phyloP scores from a whole-genome alignment of 257 asterid genomes.

The Perilla frutescens region DNA sequence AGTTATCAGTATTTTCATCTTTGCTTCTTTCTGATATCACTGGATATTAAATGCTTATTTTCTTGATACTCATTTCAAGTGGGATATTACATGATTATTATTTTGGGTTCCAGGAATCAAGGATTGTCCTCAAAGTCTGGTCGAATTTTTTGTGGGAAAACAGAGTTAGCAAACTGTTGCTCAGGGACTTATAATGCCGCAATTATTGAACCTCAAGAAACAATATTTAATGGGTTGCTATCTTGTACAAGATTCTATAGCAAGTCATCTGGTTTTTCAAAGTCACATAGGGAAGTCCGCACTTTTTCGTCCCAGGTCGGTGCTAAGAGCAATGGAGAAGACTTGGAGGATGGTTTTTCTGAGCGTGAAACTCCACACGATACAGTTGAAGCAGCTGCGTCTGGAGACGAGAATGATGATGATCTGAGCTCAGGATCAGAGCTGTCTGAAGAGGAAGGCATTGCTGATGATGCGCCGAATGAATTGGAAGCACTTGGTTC shows the following conservation, averaged over 20 bases:
- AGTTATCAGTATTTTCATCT: not conserved
- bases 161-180: constrained; percentile 42
- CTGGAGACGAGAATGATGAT: constrained; percentile 38
- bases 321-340: constrained; percentile 58
- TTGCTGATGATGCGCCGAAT: constrained; percentile 36
- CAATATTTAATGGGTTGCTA: constrained; percentile 39
- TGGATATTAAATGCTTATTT: not conserved
- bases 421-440: constrained; percentile 52
- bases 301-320: constrained; percentile 62
- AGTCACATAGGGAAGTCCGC: constrained; percentile 34
- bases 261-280: constrained; percentile 35
- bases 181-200: constrained; percentile 41
- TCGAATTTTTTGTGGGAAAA: constrained; percentile 42
- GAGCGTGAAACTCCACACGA: constrained; percentile 63
- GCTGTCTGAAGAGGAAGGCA: constrained; percentile 52
- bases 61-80: not conserved
- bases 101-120: constrained; percentile 53
- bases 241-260: constrained; percentile 44
- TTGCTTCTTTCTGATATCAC: not conserved
- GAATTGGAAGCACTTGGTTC: constrained; percentile 43
- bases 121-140: constrained; percentile 44
- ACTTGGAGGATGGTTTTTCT: constrained; percentile 50
- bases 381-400: constrained; percentile 28
- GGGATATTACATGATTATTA: constrained; percentile 18
- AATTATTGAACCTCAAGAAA: constrained; percentile 34